Base-by-base conservation (phyloP, 192 early-diverging fungal species). In the Dissophora ornata region DNA sequence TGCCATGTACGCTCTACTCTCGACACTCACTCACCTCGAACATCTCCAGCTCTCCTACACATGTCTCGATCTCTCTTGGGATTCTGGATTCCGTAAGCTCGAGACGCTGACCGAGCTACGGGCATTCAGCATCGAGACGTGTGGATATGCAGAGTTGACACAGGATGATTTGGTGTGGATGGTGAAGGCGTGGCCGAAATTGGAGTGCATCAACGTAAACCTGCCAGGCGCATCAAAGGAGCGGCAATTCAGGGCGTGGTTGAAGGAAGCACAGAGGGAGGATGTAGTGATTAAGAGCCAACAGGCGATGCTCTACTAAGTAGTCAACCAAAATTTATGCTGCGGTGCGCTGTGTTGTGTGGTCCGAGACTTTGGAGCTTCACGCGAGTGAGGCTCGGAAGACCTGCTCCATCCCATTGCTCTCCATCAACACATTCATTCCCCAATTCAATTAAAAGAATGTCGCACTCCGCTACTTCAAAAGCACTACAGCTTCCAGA, bases 41-140 rank as follows among this genome's bases (percentile, higher is more conserved):
- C 40, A 47, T 19, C 50, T 74, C 4, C 70, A 65, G 30, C 29
- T 74, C 1, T 64, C 70, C 7, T 57, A 74, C 16, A 65, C 70
- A 8, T 74, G 70, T 25, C 41, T 74, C 10, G 41, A 45, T n/a
- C 48, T 65, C 0, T 29, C 49, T 7, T 9, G 47, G 2, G 30
- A 13, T 10, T 22, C 59, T 32, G 62, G 56, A n/a, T 40, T 74
- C 16, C 32, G 56, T 4, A 47, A 30, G 1, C 33, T 74, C 0
- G 30, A 25, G 15, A n/a, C 47, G 0, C 52, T 74, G 8, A 65
- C 32, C 10, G 40, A 28, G 5, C 56, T 74, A 15, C 29, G 56
- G 12, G 28, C 19, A 2, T 53, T 74, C 18, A 54, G 57, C 28
- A 65, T 74, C 19, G 70, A 74, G 49, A 64, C 61, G 1, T 74